phyloP scores from a whole-genome alignment of 169 alveolate species.

The Plasmodium coatneyi region DNA sequence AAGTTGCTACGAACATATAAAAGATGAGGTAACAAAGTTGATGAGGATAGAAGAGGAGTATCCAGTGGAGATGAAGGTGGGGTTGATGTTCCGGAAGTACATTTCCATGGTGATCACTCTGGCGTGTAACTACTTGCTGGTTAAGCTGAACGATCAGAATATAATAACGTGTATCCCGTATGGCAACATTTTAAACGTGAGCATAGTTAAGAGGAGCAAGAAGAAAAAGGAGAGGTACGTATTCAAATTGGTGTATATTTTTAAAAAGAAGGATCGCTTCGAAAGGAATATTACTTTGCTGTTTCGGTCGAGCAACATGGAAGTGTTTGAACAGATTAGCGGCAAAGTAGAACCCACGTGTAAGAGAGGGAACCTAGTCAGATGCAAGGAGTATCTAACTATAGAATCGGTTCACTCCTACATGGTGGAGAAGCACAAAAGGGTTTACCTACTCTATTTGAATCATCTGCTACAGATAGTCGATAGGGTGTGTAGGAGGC shows the following conservation, averaged over 20 bases:
- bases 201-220: slow-evolving; percentile 20
- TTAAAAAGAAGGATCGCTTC: slow-evolving; percentile 31
- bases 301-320: slow-evolving; percentile 27
- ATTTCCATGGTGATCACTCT: slow-evolving; percentile 23
- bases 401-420: slow-evolving; percentile 42
- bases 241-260: slow-evolving; percentile 44
- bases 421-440: slow-evolving; percentile 42
- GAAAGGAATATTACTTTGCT: slow-evolving; percentile 42
- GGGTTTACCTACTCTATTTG: slow-evolving; percentile 15
- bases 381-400: slow-evolving; percentile 22
- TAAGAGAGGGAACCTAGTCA: neutral
- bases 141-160: slow-evolving; percentile 40
- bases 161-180: slow-evolving; percentile 53
- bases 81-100: slow-evolving; percentile 29
- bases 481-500: slow-evolving; percentile 10
- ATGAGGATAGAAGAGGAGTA: slow-evolving; percentile 24
- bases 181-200: slow-evolving; percentile 22
- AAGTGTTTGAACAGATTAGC: slow-evolving; percentile 19
- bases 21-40: slow-evolving; percentile 29
- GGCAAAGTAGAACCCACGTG: slow-evolving; percentile 14
- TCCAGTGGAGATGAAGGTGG: slow-evolving; percentile 47
- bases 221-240: slow-evolving; percentile 18
- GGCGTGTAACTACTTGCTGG: slow-evolving; percentile 36
- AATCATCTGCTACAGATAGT: slow-evolving; percentile 18
- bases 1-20: slow-evolving; percentile 27